A percentile compares a stretch with the other conserved stretches of the same genome.
phyloP scores from a whole-genome alignment of 164 flowering plant species.

The Hamamelis virginiana region DNA sequence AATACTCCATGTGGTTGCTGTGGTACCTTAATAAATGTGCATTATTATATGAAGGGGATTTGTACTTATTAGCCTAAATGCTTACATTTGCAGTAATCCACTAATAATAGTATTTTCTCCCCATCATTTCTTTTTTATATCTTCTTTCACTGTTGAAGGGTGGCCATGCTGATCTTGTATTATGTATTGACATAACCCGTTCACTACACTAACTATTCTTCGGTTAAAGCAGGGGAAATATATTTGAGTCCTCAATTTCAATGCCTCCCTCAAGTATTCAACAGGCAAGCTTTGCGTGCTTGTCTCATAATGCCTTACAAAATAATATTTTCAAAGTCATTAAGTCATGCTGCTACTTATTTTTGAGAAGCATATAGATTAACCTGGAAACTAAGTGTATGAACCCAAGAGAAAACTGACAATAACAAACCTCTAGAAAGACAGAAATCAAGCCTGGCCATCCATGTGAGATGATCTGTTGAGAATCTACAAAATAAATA shows the following conservation, averaged over 20 bases:
- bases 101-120: no score
- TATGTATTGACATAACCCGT: background rate
- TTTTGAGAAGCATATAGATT: background rate
- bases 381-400: background rate
- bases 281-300: background rate
- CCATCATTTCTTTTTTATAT: no score
- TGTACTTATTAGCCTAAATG: no score
- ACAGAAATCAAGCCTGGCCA: slow-evolving; percentile 81
- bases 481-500: slow-evolving; percentile 50
- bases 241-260: background rate
- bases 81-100: no score
- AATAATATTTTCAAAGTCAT: background rate
- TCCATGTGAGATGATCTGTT: slow-evolving; percentile 63
- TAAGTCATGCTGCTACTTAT: background rate
- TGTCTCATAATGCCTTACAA: background rate
- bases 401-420: background rate
- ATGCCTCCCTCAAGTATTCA: background rate
- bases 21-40: no score
- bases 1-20: no score
- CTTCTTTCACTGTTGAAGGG: no score
- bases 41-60: no score
- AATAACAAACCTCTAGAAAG: slow-evolving; percentile 26
- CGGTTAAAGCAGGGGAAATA: background rate
- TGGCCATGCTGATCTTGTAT: no score
- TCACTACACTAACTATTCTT: background rate